Evolutionary conservation across 805 yeast species (phyloP).

Genomic region (Pichia paraexigua): DNA sequence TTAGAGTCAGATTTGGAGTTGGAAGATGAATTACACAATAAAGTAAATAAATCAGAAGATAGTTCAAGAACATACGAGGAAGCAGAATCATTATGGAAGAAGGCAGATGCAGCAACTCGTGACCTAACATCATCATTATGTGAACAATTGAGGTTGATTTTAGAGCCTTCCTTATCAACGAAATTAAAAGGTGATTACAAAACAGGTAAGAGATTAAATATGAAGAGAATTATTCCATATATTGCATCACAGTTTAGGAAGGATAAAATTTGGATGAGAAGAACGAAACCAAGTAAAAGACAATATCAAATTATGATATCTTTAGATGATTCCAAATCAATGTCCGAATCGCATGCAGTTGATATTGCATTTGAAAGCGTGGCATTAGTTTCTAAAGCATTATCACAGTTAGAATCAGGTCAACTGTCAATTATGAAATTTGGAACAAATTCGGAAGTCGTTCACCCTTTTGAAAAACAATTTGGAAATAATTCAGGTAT

Average conservation of each 20-base stretch:
- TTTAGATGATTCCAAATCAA: slow-evolving; percentile 93
- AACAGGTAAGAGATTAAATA: slow-evolving; percentile 92
- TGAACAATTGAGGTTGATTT: slow-evolving; percentile 85
- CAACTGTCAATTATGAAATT: slow-evolving; percentile 84
- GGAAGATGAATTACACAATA: slow-evolving; percentile 14
- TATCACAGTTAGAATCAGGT: slow-evolving; percentile 91
- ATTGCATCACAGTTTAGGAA: slow-evolving; percentile 96
- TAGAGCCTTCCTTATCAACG: slow-evolving; percentile 96
- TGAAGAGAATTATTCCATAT: slow-evolving; percentile 96
- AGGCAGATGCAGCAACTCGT: slow-evolving; percentile 75
- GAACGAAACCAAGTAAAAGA: slow-evolving; percentile 96
- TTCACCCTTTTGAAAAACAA: slow-evolving; percentile 84
- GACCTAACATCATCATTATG: slow-evolving; percentile 82
- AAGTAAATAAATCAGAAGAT: slow-evolving; percentile 17
- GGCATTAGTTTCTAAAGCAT: slow-evolving; percentile 87
- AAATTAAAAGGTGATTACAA: slow-evolving; percentile 92
- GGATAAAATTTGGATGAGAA: slow-evolving; percentile 95
- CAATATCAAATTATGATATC: slow-evolving; percentile 97
- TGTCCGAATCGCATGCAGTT: slow-evolving; percentile 88
- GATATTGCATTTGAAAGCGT: slow-evolving; percentile 91
- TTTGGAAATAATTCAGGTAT: slow-evolving; percentile 82
- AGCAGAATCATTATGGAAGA: slow-evolving; percentile 74
- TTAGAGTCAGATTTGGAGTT: slow-evolving; percentile 25
- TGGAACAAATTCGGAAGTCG: slow-evolving; percentile 76
- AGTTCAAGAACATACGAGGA: slow-evolving; percentile 35